Evolutionary conservation across 768 basidiomycete genomes (phyloP).

Genomic region (Tulasnella calospora): DNA sequence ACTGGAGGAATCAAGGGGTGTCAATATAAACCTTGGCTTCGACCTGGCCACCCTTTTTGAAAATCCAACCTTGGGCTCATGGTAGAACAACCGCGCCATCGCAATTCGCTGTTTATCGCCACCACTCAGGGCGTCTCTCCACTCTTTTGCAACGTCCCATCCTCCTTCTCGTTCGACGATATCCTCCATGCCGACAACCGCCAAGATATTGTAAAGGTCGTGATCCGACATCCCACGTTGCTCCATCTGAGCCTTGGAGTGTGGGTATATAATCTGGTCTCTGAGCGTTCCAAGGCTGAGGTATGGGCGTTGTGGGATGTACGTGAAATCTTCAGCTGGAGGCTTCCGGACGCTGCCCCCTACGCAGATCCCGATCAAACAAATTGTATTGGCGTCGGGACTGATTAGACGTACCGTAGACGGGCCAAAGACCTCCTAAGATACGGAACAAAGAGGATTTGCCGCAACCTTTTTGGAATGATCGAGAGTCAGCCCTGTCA

Average conservation of each 20-base stretch:
- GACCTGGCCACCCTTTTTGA: background rate
- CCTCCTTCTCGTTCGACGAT: conserved; percentile 95
- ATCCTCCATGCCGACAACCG: conserved; percentile 74
- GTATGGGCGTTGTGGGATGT: conserved; percentile 95
- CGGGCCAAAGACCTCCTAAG: conserved; percentile 92
- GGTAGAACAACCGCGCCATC: conserved; percentile 95
- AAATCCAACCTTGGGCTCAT: conserved; percentile 70
- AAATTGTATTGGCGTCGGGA: background rate
- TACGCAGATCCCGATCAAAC: conserved; percentile 23
- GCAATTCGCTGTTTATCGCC: conserved; percentile 92
- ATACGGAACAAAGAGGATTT: conserved; percentile 95
- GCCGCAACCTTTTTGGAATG: conserved; percentile 55
- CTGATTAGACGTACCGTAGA: conserved; percentile 49
- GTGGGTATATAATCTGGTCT: conserved; percentile 95
- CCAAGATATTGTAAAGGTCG: conserved; percentile 65
- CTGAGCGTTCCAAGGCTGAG: conserved; percentile 88
- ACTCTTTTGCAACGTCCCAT: conserved; percentile 84
- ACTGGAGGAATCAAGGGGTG: conserved; percentile 45
- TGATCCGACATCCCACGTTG: conserved; percentile 61
- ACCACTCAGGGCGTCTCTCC: conserved; percentile 89
- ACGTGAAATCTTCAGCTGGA: conserved; percentile 77
- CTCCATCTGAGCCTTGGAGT: conserved; percentile 75
- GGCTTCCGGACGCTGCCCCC: conserved; percentile 85
- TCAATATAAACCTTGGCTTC: background rate
- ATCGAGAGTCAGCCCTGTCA: background rate